Evolutionary conservation across 1,139 yeast species (phyloP), one percentile per base, ranked within the genome.

Genomic region (Torulaspora globosa): DNA sequence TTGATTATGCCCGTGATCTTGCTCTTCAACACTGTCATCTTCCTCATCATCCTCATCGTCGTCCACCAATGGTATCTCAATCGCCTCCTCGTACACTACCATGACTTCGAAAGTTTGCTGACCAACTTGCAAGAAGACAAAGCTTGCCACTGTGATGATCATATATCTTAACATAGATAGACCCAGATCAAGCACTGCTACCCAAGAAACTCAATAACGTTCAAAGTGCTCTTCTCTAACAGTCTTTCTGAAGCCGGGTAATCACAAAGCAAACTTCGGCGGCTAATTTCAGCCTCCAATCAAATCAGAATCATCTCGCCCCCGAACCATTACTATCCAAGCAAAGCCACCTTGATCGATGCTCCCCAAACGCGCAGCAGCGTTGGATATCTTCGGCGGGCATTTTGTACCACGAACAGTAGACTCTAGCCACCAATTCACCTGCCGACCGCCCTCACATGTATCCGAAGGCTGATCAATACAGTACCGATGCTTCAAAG

Each of bases 31-130:
- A 10, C 42, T 46, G 3, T 36, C 41, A 3, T 36, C 48, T 14
- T 47, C 51, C 2, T 39, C 55, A 6, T 43, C 53, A n/a, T 53
- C 56, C 10, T 46, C 54, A 16, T 48, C 54, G 12, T 50, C 54
- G 23, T 51, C 52, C 15, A 43, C 54, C 8, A 49, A 27, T 5
- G 54, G 50, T 23, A 48, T 48, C 28, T 54, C 55, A 29, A 51
- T 50, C 15, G 57, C 54, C 3, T 53, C 59, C 33, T 56, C 59
- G 35, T 49, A 54, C 3, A 53, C 49, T 10, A 51, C 37, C 23
- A 47, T 47, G 7, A 48, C 27, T 10, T 50, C 52, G 1, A 39
- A 36, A 23, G 40, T 36, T 11, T 52, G 50, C 23, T 47, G 47
- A 23, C 49, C 24, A 31, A 31, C 4, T 16, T 16, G 23, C 18